Conservation (phyloP, 257 asterid species). For the Fraxinus excelsior region DNA sequence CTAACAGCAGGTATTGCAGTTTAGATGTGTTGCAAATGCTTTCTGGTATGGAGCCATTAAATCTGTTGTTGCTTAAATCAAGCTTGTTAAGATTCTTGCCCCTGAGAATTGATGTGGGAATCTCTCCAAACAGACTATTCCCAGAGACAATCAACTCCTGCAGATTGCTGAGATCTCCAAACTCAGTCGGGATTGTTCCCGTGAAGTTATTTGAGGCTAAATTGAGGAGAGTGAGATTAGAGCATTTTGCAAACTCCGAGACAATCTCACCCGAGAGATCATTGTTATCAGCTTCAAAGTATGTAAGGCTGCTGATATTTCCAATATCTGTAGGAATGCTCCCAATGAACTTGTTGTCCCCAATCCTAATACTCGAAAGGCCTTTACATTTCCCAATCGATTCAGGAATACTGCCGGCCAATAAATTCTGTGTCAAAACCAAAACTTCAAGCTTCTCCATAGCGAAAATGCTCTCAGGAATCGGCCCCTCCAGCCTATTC, state of each 20-base stretch:
- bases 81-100: constrained; percentile 82
- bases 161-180: constrained; percentile 65
- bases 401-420: constrained; percentile 62
- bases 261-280: constrained; percentile 82
- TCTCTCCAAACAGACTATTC: constrained; percentile 69
- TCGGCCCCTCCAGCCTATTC: constrained; percentile 70
- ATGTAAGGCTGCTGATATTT: constrained; percentile 78
- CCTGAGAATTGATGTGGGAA: constrained; percentile 61
- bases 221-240: constrained; percentile 79
- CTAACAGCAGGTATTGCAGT: constrained; percentile 71
- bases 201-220: constrained; percentile 79
- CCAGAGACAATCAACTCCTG: constrained; percentile 87
- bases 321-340: constrained; percentile 76
- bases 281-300: constrained; percentile 87
- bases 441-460: constrained; percentile 64
- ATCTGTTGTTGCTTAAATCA: constrained; percentile 72
- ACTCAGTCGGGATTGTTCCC: constrained; percentile 75
- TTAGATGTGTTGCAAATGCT: constrained; percentile 76
- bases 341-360: constrained; percentile 73
- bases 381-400: constrained; percentile 69
- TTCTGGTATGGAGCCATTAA: constrained; percentile 68
- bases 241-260: constrained; percentile 69
- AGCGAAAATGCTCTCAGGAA: constrained; percentile 78
- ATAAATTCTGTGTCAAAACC: constrained; percentile 78
- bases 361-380: constrained; percentile 83